Evolutionary conservation across 2,329 filamentous ascomycete species (phyloP).

Genomic region (Colletotrichum godetiae): DNA sequence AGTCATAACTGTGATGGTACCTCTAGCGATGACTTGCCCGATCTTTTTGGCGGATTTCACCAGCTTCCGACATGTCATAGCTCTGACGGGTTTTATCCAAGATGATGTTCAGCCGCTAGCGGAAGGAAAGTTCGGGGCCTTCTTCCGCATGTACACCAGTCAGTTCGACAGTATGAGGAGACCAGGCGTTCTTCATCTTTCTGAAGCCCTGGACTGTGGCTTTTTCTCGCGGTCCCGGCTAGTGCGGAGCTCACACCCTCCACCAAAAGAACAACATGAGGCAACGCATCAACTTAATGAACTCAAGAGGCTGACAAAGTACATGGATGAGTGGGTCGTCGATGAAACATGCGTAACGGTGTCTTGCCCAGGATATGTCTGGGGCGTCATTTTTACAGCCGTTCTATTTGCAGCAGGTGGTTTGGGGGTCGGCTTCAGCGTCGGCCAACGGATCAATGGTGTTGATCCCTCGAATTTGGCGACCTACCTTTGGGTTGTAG

Average conservation of each 20-base stretch:
- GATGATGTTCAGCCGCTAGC: conserved; percentile 6
- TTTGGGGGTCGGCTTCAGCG: conserved; percentile 40
- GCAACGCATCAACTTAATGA: not conserved
- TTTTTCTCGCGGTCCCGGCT: not conserved
- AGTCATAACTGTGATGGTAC: conserved; percentile 36
- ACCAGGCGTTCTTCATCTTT: not conserved
- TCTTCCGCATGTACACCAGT: conserved; percentile 19
- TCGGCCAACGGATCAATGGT: conserved; percentile 40
- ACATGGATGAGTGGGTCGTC: conserved; percentile 8
- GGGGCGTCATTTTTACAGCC: not conserved
- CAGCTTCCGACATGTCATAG: conserved; percentile 28
- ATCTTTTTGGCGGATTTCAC: conserved; percentile 23
- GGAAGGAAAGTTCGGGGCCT: conserved; percentile 15
- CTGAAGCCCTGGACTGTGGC: not conserved
- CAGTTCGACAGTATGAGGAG: not conserved
- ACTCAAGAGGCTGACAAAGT: not conserved
- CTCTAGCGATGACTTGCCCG: conserved; percentile 31
- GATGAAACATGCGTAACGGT: conserved; percentile 5
- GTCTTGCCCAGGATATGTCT: conserved; percentile 6
- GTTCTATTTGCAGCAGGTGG: conserved; percentile 39
- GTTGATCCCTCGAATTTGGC: conserved; percentile 47
- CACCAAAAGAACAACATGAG: not conserved
- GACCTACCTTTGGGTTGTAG: conserved; percentile 41
- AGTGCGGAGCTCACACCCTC: not conserved
- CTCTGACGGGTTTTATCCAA: not conserved